These are phyloP conservation scores for Candida dendrica DNA, from an alignment of 805 yeast species.

Conservation along the genomic window DNA sequence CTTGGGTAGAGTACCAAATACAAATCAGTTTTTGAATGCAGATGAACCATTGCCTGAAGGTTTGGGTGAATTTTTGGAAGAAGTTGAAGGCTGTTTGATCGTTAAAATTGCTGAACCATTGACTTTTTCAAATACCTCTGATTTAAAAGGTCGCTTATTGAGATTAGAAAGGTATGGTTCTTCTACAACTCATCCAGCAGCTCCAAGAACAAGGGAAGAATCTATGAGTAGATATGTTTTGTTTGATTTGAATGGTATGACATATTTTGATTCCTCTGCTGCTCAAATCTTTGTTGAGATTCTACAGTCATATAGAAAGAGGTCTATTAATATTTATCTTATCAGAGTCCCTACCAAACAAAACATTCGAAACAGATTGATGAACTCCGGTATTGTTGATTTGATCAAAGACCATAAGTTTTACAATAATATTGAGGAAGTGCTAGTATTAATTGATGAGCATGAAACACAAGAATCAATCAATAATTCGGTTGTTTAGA, in stretches of 20 bases:
- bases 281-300: conserved; percentile 63
- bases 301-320: conserved; percentile 44
- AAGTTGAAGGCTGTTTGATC: conserved; percentile 65
- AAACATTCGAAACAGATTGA: conserved; percentile 42
- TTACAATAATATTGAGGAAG: conserved; percentile 18
- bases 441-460: conserved; percentile 12
- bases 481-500: not conserved
- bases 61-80: conserved; percentile 25
- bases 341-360: conserved; percentile 47
- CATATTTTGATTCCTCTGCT: conserved; percentile 72
- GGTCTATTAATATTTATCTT: conserved; percentile 52
- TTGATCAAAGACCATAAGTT: conserved; percentile 20
- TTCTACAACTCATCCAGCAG: conserved; percentile 67
- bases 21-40: conserved; percentile 60
- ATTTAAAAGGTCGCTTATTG: conserved; percentile 55
- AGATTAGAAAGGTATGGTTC: conserved; percentile 77
- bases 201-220: conserved; percentile 40
- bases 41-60: conserved; percentile 44
- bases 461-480: conserved; percentile 2
- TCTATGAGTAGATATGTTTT: conserved; percentile 50
- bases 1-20: conserved; percentile 58
- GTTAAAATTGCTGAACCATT: conserved; percentile 84
- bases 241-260: conserved; percentile 78
- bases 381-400: conserved; percentile 46
- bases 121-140: conserved; percentile 80